phyloP scores from a whole-genome alignment of 164 flowering plant genomes.

The Cinnamomum micranthum region DNA sequence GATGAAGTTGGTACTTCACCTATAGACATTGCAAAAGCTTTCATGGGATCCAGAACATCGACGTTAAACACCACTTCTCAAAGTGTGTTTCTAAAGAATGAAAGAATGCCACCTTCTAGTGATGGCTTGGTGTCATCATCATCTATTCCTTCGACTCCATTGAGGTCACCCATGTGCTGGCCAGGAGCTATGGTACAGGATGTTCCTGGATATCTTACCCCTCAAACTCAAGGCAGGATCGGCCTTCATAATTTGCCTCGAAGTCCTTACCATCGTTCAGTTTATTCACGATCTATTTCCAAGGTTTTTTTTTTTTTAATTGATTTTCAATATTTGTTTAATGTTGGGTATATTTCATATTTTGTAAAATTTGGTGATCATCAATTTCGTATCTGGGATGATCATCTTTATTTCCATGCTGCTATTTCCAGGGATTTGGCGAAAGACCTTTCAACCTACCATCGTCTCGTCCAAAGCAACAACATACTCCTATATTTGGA shows the following conservation, averaged over 20 bases:
- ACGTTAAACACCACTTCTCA: constrained; percentile 33
- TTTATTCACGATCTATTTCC: constrained; percentile 47
- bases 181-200: constrained; percentile 72
- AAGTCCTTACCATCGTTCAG: constrained; percentile 77
- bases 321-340: neutral
- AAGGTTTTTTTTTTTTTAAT: constrained; percentile 35
- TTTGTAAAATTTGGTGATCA: neutral
- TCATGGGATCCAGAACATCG: constrained; percentile 55
- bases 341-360: neutral
- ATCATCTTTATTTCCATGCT: constrained; percentile 10
- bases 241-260: constrained; percentile 62
- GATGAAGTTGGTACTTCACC: constrained; percentile 76
- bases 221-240: constrained; percentile 51
- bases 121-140: constrained; percentile 36
- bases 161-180: constrained; percentile 67
- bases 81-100: constrained; percentile 29
- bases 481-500: constrained; percentile 36
- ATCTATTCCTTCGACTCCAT: constrained; percentile 35
- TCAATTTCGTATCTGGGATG: neutral
- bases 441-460: constrained; percentile 19
- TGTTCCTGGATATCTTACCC: constrained; percentile 50
- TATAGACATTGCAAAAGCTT: constrained; percentile 85
- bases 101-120: constrained; percentile 18
- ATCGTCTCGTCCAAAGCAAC: constrained; percentile 32
- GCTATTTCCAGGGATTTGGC: constrained; percentile 36